These are phyloP conservation scores for Nemania bipapillata DNA, from an alignment of 2,329 filamentous ascomycete species.

Conservation along the genomic window DNA sequence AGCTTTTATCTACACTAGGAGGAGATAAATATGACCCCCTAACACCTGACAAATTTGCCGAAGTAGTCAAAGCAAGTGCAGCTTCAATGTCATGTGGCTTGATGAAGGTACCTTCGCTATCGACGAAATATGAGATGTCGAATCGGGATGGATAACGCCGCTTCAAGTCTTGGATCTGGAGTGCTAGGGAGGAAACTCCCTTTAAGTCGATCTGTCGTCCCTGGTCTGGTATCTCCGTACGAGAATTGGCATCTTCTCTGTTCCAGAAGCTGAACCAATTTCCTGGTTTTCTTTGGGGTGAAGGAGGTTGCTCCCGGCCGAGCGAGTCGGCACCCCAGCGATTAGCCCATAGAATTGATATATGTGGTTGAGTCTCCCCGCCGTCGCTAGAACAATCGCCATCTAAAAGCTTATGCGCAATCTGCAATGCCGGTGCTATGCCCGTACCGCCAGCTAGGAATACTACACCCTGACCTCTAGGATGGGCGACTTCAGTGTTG, in stretches of 20 bases:
- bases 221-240: conserved; percentile 21
- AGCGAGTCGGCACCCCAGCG: conserved; percentile 72
- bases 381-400: conserved; percentile 50
- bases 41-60: conserved; percentile 45
- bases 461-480: conserved; percentile 66
- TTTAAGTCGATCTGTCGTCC: background rate
- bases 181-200: conserved; percentile 45
- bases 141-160: conserved; percentile 65
- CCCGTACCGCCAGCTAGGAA: conserved; percentile 94
- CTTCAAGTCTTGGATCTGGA: conserved; percentile 72
- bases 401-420: conserved; percentile 71
- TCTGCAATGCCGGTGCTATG: conserved; percentile 88
- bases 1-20: conserved; percentile 19
- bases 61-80: conserved; percentile 43
- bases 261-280: conserved; percentile 40
- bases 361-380: conserved; percentile 41
- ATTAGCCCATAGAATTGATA: conserved; percentile 87
- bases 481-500: conserved; percentile 49
- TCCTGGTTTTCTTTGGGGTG: background rate
- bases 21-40: background rate
- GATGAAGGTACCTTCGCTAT: conserved; percentile 79
- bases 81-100: conserved; percentile 60
- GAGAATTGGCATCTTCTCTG: conserved; percentile 39
- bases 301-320: conserved; percentile 57
- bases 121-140: conserved; percentile 79